Conservation (phyloP, 2,329 filamentous ascomycete species). For the Botryotinia narcissicola region DNA sequence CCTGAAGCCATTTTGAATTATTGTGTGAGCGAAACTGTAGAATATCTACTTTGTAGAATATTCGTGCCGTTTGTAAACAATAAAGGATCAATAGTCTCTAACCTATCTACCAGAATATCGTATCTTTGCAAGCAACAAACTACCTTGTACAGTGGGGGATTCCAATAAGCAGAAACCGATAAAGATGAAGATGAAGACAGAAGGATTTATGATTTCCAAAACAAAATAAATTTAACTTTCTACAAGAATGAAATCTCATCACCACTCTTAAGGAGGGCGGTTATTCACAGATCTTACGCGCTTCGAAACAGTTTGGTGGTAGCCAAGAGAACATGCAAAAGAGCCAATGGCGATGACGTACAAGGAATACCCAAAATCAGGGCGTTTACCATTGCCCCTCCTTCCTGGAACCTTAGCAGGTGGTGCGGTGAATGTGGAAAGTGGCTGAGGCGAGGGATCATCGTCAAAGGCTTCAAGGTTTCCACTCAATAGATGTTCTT, state of each 20-base stretch:
- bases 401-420: background rate
- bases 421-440: background rate
- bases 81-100: background rate
- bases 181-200: background rate
- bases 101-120: background rate
- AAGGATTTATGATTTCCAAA: background rate
- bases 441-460: conserved; percentile 1
- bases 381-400: conserved; percentile 12
- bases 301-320: background rate
- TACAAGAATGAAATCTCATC: background rate
- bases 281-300: background rate
- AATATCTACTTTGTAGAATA: background rate
- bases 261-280: background rate
- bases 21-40: background rate
- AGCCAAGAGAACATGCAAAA: background rate
- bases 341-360: conserved; percentile 15
- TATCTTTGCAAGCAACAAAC: background rate
- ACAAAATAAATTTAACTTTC: background rate
- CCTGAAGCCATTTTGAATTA: conserved; percentile 33
- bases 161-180: background rate
- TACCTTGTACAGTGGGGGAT: background rate
- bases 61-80: background rate
- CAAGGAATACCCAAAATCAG: background rate
- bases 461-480: background rate
- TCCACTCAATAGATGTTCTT: background rate